phyloP scores from a whole-genome alignment of 2,329 filamentous ascomycete genomes.

The Sporothrix luriei region DNA sequence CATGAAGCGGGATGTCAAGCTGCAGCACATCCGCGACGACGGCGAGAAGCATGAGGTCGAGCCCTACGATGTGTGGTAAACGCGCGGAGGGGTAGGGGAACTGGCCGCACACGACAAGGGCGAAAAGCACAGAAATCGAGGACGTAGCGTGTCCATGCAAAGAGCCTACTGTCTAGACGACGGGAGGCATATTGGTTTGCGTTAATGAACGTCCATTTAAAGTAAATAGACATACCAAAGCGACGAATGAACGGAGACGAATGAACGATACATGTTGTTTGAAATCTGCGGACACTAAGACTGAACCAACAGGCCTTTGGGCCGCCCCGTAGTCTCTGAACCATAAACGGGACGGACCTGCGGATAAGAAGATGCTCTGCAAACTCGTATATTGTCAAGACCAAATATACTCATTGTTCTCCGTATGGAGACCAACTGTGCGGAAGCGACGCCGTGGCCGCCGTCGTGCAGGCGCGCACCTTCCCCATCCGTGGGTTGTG shows the following conservation, averaged over 20 bases:
- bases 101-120: too few species aligned
- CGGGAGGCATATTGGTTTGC: too few species aligned
- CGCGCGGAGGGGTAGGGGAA: neutral
- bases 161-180: neutral
- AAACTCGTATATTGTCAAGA: neutral
- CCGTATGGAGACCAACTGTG: neutral
- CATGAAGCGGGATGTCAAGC: conserved; percentile 74
- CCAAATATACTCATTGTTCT: neutral
- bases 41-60: conserved; percentile 77
- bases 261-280: neutral
- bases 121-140: neutral
- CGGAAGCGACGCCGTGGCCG: neutral
- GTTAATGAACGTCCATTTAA: neutral
- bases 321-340: neutral
- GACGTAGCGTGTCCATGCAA: neutral
- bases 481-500: conserved; percentile 19
- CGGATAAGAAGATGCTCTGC: too few species aligned
- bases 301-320: neutral
- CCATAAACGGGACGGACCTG: too few species aligned
- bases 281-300: neutral
- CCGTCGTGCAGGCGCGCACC: conserved; percentile 23
- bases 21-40: conserved; percentile 75
- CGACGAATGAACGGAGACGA: conserved; percentile 4
- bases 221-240: conserved; percentile 3
- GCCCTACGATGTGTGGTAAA: conserved; percentile 83